These are phyloP conservation scores for Poa pratensis DNA, from an alignment of 176 grass and related monocot genomes.

Conservation along the genomic window DNA sequence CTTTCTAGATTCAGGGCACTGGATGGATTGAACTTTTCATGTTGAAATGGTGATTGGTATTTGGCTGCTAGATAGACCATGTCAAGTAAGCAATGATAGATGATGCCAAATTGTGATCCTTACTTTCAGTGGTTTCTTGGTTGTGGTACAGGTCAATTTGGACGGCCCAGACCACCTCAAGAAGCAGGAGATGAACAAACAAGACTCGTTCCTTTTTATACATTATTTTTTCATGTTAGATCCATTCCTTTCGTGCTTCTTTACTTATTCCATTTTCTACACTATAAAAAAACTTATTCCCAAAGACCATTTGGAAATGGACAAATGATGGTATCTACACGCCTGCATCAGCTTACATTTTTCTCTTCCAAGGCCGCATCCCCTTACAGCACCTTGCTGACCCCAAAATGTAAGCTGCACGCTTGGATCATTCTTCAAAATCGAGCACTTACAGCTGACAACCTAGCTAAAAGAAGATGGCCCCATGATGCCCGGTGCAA, in stretches of 20 bases:
- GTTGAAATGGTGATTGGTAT: constrained; percentile 24
- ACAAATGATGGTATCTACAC: too few relatives aligned
- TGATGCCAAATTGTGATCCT: constrained; percentile 14
- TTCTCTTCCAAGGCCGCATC: too few relatives aligned
- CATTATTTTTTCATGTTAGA: neutral
- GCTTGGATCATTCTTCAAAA: too few relatives aligned
- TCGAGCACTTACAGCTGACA: too few relatives aligned
- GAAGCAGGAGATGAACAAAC: neutral
- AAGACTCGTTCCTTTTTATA: neutral
- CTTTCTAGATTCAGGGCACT: constrained; percentile 15
- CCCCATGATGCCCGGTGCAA: too few relatives aligned
- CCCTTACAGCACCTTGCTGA: too few relatives aligned
- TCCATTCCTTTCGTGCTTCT: neutral
- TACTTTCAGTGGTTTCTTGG: neutral
- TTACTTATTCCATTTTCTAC: neutral
- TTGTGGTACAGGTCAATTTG: constrained; percentile 19
- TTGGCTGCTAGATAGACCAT: constrained; percentile 15
- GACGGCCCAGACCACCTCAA: constrained; percentile 39
- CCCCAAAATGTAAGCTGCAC: too few relatives aligned
- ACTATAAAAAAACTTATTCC: too few relatives aligned
- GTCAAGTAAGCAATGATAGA: constrained; percentile 29
- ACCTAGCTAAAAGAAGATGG: too few relatives aligned
- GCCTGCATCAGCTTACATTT: too few relatives aligned
- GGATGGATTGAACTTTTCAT: neutral
- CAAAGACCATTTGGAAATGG: too few relatives aligned